Evolutionary conservation across 2,329 filamentous ascomycete genomes (phyloP), one percentile per base, ranked within the genome.

Genomic region (Cryphonectria radicalis): DNA sequence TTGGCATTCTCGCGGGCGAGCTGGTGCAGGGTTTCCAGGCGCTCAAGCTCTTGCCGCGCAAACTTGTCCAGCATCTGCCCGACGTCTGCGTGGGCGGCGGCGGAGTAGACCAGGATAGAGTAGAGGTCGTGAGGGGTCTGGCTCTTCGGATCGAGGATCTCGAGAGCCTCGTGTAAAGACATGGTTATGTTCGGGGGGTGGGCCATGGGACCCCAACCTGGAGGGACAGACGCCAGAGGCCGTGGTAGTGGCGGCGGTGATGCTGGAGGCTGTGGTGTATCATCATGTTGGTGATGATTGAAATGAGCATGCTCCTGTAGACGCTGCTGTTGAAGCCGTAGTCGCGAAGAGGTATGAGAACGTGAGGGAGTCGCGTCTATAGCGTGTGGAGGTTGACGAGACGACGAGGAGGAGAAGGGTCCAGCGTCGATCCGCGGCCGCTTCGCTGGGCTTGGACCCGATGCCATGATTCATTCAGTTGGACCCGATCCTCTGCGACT

Each of bases 1-100:
- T 46, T 40, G 62, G 35, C n/a, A 14, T 25, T 8, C 22, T 63
- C 62, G 22, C 62, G 22, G n/a, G 40, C 22, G 62, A n/a, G 42
- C 10, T 65, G 28, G 22, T 57, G 59, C 59, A 64, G 35, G 57
- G 19, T 17, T 13, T 57, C 0, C 17, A 71, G 19, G 1, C 60
- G 32, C 11, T 68, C 46, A 8, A 55, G 63, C 40, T 62, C 60
- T 10, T n/a, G 2, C 46, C 67, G 55, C 25, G 70, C 70, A 57
- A 69, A 69, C 8, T 43, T 67, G 67, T 71, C 57, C 37, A 71
- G 37, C 70, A 71, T 69, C 53, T 66, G 32, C 32, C 62, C 70
- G 35, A 71, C 70, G 63, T 69, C 70, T 19, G 67, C 53, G 55
- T 69, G 70, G 22, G 70, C 70, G 6, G 67, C 70, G 11, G 66